Conservation (phyloP, 495 filamentous ascomycete genomes). For the Aspergillus baeticus region DNA sequence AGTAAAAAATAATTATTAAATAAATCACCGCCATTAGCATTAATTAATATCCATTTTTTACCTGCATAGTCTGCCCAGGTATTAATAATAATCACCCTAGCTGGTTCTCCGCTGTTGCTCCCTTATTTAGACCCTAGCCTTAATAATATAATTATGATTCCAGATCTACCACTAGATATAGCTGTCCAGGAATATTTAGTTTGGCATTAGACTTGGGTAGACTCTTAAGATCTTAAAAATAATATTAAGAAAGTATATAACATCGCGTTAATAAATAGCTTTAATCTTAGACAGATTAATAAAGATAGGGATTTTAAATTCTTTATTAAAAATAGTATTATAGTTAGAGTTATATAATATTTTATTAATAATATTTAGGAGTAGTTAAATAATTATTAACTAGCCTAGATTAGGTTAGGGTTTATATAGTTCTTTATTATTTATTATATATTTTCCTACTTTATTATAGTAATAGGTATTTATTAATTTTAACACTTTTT, state of each 20-base stretch:
- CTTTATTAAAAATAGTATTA: constrained; percentile 26
- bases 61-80: constrained; percentile 5
- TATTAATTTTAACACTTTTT: neutral
- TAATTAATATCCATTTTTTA: constrained; percentile 10
- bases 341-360: constrained; percentile 22
- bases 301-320: constrained; percentile 26
- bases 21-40: neutral
- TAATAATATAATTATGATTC: constrained; percentile 7
- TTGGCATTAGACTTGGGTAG: constrained; percentile 24
- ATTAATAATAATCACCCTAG: neutral
- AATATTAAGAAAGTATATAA: constrained; percentile 19
- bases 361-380: constrained; percentile 2
- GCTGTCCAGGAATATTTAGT: constrained; percentile 19
- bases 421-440: neutral
- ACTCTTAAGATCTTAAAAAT: constrained; percentile 17
- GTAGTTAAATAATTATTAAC: constrained; percentile 2
- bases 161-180: constrained; percentile 9
- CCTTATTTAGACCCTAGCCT: neutral
- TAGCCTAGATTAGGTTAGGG: neutral
- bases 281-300: constrained; percentile 28
- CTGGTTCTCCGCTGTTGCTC: neutral
- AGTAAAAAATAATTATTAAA: neutral
- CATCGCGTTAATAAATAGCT: constrained; percentile 21
- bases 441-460: neutral
- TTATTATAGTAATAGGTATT: neutral